phyloP scores from a whole-genome alignment of 2,329 filamentous ascomycete species.

The Cladophialophora psammophila region DNA sequence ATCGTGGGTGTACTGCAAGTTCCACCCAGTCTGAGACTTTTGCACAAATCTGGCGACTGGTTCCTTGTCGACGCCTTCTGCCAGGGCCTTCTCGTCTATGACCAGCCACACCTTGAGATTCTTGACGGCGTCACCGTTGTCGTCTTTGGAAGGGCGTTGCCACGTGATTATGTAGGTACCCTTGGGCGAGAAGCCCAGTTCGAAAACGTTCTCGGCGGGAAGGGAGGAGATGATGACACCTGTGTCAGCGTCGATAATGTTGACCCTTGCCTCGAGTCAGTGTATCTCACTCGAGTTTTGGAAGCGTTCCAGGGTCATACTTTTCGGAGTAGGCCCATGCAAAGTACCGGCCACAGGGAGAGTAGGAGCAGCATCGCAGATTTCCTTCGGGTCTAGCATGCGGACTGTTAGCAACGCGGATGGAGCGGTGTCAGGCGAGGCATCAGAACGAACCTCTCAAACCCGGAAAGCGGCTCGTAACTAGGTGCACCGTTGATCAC shows the following conservation, averaged over 20 bases:
- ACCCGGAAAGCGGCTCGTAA: conserved; percentile 84
- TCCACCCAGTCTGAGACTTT: conserved; percentile 95
- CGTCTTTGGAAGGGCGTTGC: conserved; percentile 93
- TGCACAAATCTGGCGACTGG: conserved; percentile 91
- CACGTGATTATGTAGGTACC: conserved; percentile 96
- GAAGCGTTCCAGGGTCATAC: conserved; percentile 48
- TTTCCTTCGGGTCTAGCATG: conserved; percentile 82
- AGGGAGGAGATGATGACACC: conserved; percentile 78
- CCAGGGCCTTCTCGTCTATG: conserved; percentile 69
- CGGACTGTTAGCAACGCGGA: conserved; percentile 21
- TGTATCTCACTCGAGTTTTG: neutral
- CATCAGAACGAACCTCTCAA: conserved; percentile 61
- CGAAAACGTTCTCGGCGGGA: conserved; percentile 83
- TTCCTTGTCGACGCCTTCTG: conserved; percentile 68
- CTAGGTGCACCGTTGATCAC: conserved; percentile 89
- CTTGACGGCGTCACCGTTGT: conserved; percentile 89
- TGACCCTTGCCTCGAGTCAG: conserved; percentile 64
- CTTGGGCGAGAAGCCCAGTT: conserved; percentile 90
- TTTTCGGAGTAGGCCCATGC: conserved; percentile 88
- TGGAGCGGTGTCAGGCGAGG: conserved; percentile 4
- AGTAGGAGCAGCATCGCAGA: conserved; percentile 93
- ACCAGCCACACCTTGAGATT: conserved; percentile 97
- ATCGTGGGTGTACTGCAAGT: conserved; percentile 93
- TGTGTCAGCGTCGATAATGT: conserved; percentile 79
- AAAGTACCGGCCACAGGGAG: conserved; percentile 93